Evolutionary conservation across 2,329 filamentous ascomycete genomes (phyloP), one percentile per base, ranked within the genome.

Genomic region (Xylariaceae sp.): DNA sequence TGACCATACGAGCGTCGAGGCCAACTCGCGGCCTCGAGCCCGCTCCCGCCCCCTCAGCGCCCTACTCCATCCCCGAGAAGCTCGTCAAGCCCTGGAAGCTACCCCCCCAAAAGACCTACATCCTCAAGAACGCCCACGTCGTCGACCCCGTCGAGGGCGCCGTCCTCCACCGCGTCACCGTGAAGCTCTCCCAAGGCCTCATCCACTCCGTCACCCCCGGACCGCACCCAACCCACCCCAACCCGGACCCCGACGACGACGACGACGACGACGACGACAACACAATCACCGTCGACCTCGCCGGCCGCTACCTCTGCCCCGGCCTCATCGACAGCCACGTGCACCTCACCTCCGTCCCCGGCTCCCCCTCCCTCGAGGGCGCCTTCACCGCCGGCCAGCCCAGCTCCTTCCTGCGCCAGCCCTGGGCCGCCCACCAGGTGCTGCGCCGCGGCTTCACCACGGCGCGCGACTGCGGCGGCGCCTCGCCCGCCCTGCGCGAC

Each of bases 401-500:
- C 1, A 64, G 65, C 2, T 66, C 65, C 0, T 55, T 67, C 3
- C 60, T 73, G 12, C 63, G 74, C 2, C 69, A 74, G 50, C 64
- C 75, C 0, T 76, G 67, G 42, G 62, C 74, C 6, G 67, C 63
- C 43, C 45, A 56, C 9, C 65, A 75, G 42, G 80, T 79, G 61
- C 66, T 82, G 0, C 56, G 61, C 31, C 68, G 77, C 15, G 78
- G 79, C 1, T 82, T 81, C 60, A 82, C 79, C 1, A 74, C 66
- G 2, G 66, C 77, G 3, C 68, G 79, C 3, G 78, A 83, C 52
- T 77, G 72, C 26, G 78, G 77, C 1, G 79, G 79, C 3, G 77
- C 78, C 1, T 22, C 28, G 9, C 34, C 18, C 11, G 73, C 77
- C 1, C 61, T 83, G 15, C 76, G 75, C 48, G 66, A 81, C 49